phyloP scores from a whole-genome alignment of 495 filamentous ascomycete genomes.

The Neurospora tetrasperma region DNA sequence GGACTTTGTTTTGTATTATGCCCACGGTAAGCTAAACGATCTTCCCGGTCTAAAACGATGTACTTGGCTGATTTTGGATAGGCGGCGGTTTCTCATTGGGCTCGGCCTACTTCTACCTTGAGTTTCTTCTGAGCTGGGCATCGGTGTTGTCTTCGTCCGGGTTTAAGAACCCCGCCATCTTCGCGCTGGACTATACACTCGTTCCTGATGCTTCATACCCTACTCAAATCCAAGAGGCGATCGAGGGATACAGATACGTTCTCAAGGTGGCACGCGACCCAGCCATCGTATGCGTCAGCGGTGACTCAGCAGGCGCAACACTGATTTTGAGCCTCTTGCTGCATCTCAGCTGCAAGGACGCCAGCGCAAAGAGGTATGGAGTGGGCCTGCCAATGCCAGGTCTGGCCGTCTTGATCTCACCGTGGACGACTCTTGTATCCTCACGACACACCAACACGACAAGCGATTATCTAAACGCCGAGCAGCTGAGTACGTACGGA shows the following conservation, averaged over 20 bases:
- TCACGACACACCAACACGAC: conserved; percentile 43
- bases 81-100: conserved; percentile 73
- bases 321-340: conserved; percentile 59
- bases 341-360: conserved; percentile 34
- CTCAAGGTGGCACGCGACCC: conserved; percentile 43
- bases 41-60: background rate
- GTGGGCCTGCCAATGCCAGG: conserved; percentile 27
- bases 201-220: conserved; percentile 65
- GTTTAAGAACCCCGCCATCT: conserved; percentile 64
- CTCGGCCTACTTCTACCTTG: conserved; percentile 67
- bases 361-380: conserved; percentile 10
- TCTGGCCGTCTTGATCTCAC: conserved; percentile 48
- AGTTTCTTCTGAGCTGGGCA: conserved; percentile 62
- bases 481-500: conserved; percentile 50
- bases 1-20: conserved; percentile 64
- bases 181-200: conserved; percentile 67
- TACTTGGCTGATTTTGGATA: conserved; percentile 9
- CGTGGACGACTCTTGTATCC: conserved; percentile 51
- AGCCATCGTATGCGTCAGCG: conserved; percentile 50
- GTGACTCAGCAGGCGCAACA: conserved; percentile 66
- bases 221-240: conserved; percentile 53
- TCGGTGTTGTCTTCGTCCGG: conserved; percentile 45
- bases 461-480: conserved; percentile 51
- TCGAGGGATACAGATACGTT: conserved; percentile 56
- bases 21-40: conserved; percentile 44